Conservation (phyloP, 108 stramenopile genomes). For the Epipyxis sp. region DNA sequence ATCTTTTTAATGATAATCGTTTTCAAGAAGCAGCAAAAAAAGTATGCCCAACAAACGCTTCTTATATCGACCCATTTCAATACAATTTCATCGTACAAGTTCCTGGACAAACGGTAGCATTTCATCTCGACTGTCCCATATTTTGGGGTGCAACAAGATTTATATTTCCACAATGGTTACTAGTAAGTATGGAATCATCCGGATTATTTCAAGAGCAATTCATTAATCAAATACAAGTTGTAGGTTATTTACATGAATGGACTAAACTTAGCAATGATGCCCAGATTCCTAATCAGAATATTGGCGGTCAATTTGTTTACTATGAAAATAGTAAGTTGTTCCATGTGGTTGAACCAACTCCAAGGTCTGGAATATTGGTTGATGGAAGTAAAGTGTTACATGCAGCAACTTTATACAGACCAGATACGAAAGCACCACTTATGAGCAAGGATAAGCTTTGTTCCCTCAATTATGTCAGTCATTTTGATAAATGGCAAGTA, state of each 20-base stretch:
- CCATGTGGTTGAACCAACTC: conserved; percentile 1
- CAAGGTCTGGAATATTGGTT: conserved; percentile 12
- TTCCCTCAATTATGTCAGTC: not conserved
- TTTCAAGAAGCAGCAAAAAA: conserved; percentile 32
- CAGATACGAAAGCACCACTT: conserved; percentile 26
- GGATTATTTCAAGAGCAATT: conserved; percentile 38
- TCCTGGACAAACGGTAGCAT: conserved; percentile 44
- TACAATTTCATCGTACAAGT: conserved; percentile 43
- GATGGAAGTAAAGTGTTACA: conserved; percentile 39
- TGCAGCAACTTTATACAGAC: conserved; percentile 32
- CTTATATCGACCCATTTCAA: conserved; percentile 42
- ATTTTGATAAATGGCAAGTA: conserved; percentile 31
- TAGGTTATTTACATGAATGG: conserved; percentile 42
- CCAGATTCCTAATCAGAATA: no score
- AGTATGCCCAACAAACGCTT: conserved; percentile 30
- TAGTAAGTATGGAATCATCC: conserved; percentile 41
- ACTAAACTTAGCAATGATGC: no score
- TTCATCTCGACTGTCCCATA: conserved; percentile 37
- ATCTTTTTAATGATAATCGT: conserved; percentile 18
- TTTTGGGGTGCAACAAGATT: conserved; percentile 37
- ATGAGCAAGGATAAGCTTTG: conserved; percentile 30
- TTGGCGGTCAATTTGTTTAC: conserved; percentile 39
- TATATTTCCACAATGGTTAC: conserved; percentile 41
- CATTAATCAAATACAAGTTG: conserved; percentile 39
- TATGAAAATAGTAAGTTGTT: not conserved